These are phyloP conservation scores for Candida stauntonica DNA, from an alignment of 805 yeast genomes.

Conservation along the genomic window DNA sequence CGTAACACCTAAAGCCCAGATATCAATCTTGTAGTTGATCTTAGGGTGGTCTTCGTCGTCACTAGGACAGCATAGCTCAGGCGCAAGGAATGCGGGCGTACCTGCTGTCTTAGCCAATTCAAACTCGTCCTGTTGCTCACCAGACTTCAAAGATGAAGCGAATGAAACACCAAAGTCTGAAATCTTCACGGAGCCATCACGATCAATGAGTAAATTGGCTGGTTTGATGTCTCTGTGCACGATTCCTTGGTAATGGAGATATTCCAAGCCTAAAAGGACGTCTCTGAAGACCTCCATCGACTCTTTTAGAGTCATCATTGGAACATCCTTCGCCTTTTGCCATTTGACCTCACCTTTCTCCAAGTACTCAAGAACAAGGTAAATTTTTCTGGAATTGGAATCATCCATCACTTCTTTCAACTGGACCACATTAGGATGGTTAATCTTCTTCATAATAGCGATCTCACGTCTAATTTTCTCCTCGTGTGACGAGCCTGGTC, in stretches of 20 bases:
- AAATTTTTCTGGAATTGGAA: constrained; percentile 74
- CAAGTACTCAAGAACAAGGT: constrained; percentile 83
- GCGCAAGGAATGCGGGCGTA: constrained; percentile 95
- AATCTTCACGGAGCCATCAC: constrained; percentile 75
- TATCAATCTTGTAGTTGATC: constrained; percentile 81
- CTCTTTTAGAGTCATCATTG: constrained; percentile 62
- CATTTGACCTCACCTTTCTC: constrained; percentile 89
- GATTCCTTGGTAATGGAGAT: constrained; percentile 83
- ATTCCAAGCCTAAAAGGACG: constrained; percentile 83
- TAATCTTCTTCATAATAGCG: constrained; percentile 88
- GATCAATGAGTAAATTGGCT: constrained; percentile 74
- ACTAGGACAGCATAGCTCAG: constrained; percentile 72
- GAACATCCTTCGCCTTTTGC: constrained; percentile 57
- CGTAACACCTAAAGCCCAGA: constrained; percentile 97
- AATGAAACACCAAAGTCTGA: constrained; percentile 97
- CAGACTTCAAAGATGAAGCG: constrained; percentile 41
- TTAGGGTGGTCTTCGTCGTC: constrained; percentile 36
- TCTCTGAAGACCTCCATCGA: constrained; percentile 75
- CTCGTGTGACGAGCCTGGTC: constrained; percentile 49
- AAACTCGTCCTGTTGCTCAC: constrained; percentile 59
- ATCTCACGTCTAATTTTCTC: constrained; percentile 80
- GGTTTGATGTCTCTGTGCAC: constrained; percentile 96
- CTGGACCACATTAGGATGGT: constrained; percentile 89
- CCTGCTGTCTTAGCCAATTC: constrained; percentile 96
- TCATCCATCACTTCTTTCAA: constrained; percentile 88